Evolutionary conservation across 1,284 basidiomycete genomes (phyloP).

Genomic region (Tremellales sp.): DNA sequence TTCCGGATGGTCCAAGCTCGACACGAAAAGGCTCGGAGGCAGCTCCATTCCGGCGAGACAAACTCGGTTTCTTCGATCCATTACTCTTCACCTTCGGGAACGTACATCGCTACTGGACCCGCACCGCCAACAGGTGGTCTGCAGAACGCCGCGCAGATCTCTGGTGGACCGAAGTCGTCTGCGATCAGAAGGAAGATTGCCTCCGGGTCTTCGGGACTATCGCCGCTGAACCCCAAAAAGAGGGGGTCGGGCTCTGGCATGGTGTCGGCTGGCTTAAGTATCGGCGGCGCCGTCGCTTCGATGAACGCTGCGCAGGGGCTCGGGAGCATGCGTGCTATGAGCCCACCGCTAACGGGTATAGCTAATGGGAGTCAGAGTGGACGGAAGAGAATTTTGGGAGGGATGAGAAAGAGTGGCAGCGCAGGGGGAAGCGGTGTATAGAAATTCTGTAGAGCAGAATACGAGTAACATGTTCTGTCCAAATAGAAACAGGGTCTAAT

Average conservation of each 20-base stretch:
- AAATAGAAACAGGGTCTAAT: too few species aligned
- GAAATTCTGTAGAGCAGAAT: neutral
- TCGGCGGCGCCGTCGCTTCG: conserved; percentile 43
- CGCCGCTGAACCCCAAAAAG: conserved; percentile 42
- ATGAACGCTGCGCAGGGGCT: conserved; percentile 36
- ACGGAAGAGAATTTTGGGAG: conserved; percentile 31
- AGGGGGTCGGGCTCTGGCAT: conserved; percentile 15
- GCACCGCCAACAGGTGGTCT: conserved; percentile 12
- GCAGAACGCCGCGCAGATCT: conserved; percentile 5
- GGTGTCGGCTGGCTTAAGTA: conserved; percentile 27
- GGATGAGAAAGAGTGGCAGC: conserved; percentile 19
- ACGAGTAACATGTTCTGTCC: neutral
- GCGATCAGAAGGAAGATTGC: too few species aligned
- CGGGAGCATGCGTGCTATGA: conserved; percentile 26
- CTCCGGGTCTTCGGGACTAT: conserved; percentile 25
- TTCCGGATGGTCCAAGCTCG: conserved; percentile 77
- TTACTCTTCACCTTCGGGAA: conserved; percentile 39
- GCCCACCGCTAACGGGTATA: conserved; percentile 25
- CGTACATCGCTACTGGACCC: conserved; percentile 18
- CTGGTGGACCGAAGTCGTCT: conserved; percentile 11
- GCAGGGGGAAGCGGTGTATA: neutral
- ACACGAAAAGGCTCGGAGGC: conserved; percentile 80
- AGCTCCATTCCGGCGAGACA: conserved; percentile 33
- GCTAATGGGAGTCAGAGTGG: too few species aligned
- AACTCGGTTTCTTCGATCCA: conserved; percentile 29